Evolutionary conservation across 164 flowering plant species (phyloP).

Genomic region (Tinospora cordifolia): DNA sequence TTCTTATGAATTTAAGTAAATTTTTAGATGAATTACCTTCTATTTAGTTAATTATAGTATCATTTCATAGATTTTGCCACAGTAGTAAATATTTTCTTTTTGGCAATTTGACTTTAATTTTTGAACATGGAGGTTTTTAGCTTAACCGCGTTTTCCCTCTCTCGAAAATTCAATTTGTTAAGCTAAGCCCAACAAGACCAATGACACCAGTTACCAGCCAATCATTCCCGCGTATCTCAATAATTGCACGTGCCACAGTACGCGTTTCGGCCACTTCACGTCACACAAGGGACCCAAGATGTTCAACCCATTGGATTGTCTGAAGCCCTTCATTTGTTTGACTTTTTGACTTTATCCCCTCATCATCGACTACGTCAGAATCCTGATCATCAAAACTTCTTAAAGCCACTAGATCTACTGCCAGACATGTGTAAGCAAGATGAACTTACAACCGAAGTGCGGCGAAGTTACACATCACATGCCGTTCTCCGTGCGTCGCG

Average conservation of each 20-base stretch:
- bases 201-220: background rate
- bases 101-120: background rate
- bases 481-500: slow-evolving; percentile 1
- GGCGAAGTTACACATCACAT: slow-evolving; percentile 5
- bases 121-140: background rate
- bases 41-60: background rate
- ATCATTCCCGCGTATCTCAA: background rate
- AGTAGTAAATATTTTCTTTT: background rate
- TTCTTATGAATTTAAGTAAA: too few relatives aligned
- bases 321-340: background rate
- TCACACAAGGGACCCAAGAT: background rate
- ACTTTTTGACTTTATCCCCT: background rate
- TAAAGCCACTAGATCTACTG: background rate
- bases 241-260: slow-evolving; percentile 1
- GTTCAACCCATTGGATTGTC: background rate
- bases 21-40: too few relatives aligned
- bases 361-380: background rate
- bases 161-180: background rate
- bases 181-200: background rate
- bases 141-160: background rate
- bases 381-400: too few relatives aligned
- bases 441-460: background rate
- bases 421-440: background rate
- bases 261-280: background rate
- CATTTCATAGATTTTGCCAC: background rate